Evolutionary conservation across 1,284 basidiomycete genomes (phyloP), one percentile per base, ranked within the genome.

Genomic region (Cryptococcus sp.): DNA sequence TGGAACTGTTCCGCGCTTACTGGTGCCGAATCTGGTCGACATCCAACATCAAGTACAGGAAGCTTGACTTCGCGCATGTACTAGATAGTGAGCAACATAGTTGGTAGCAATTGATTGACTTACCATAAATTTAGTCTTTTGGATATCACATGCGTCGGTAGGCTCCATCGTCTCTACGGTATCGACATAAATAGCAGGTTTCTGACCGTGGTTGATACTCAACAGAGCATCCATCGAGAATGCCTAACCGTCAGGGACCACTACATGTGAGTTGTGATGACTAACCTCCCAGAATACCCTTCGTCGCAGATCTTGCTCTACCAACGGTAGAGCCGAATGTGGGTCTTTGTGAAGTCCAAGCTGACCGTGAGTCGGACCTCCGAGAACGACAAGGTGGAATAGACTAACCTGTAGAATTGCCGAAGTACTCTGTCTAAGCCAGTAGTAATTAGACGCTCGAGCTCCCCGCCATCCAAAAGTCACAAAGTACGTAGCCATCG

Each of bases 311-410:
- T 71, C 63, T 31, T 59, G 53, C 54, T 73, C 69, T 13, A 61
- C 51, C n/a, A 60, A 52, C 0, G 66, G 60, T 19, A 71, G 45
- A 2, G 62, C 65, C 0, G 62, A 60, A 46, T 70, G 70, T 2
- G 69, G 68, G 37, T 73, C 71, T 45, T 65, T 66, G 53, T 73
- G 67, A 48, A 73, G 52, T 4, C 68, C 65, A 16, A 73, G 63
- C 56, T 67, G 36, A 5, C 18, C 5, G 2, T 7, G 40, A 13
- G 47, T 24, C 34, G 32, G 13, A 31, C n/a, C n/a, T n/a, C n/a
- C n/a, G n/a, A 19, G 21, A 14, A 23, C 43, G 19, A 31, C 34
- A 18, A 4, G n/a, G 39, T 18, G 32, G 14, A 16, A 24, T 7
- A 32, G 16, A 34, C 59, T 54, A 21, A 64, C 60, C 53, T 70